Conservation (phyloP, 1,139 yeast species). For the Geotrichum phurueaensis region DNA sequence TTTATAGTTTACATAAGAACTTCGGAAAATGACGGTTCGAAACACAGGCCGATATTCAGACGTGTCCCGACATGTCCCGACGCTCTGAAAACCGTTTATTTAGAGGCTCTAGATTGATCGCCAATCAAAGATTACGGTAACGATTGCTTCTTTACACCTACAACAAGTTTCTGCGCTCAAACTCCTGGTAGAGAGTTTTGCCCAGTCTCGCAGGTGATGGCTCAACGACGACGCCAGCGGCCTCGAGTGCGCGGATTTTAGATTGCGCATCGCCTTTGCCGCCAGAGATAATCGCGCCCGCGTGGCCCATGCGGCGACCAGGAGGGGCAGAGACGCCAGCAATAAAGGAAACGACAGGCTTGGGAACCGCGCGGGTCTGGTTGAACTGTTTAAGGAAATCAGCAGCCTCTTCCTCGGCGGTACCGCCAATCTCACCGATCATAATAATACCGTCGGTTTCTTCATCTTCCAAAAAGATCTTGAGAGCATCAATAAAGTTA, state of each 20-base stretch:
- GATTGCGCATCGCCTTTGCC: slow-evolving; percentile 99
- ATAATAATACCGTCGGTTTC: slow-evolving; percentile 95
- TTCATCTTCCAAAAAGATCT: slow-evolving; percentile 81
- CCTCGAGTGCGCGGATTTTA: slow-evolving; percentile 84
- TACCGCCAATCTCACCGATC: slow-evolving; percentile 99
- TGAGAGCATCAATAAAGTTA: slow-evolving; percentile 92
- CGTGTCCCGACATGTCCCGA: background rate
- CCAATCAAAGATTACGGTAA: background rate
- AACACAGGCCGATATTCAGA: background rate
- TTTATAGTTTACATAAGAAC: background rate
- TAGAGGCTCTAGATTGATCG: too few relatives aligned
- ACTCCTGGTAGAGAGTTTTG: slow-evolving; percentile 82
- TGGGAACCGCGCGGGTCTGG: slow-evolving; percentile 83
- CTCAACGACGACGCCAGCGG: slow-evolving; percentile 93
- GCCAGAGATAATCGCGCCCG: slow-evolving; percentile 98
- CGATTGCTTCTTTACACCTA: slow-evolving; percentile 19
- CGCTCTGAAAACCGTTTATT: background rate
- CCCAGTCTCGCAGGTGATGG: slow-evolving; percentile 98
- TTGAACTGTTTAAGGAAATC: slow-evolving; percentile 89
- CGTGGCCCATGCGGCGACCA: slow-evolving; percentile 98
- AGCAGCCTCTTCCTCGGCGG: slow-evolving; percentile 98
- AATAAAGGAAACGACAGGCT: slow-evolving; percentile 96
- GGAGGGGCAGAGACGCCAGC: slow-evolving; percentile 99
- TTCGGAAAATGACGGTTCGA: background rate
- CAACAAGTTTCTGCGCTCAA: slow-evolving; percentile 45